Base-by-base conservation (phyloP, 2,329 filamentous ascomycete species). In the Colletotrichum siamense region DNA sequence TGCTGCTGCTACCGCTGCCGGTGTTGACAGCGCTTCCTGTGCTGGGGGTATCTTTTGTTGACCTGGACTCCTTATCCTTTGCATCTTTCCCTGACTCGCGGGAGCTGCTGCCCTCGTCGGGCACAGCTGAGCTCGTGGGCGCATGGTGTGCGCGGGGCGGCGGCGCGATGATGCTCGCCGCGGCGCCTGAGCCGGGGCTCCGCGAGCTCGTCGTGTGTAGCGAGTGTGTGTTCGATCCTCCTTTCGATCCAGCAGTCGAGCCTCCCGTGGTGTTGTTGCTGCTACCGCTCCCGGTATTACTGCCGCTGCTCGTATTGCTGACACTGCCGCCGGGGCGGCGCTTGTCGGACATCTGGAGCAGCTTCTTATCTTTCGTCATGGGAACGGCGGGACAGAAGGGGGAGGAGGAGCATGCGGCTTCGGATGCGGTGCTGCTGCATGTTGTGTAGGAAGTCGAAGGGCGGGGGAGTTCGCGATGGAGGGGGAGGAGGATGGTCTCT, bases 61-160 rank as follows among this genome's bases (percentile, higher is more conserved):
- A 39, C 59, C 79, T 81, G 10, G 55, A 39, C 6, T 82, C 81
- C 64, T 82, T 82, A 26, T 82, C 79, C 69, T 79, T 81, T 36
- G 79, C 80, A 22, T 80, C 81, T 24, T 73, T 77, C 26, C 64
- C 65, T 24, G 26, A 55, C n/a, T 64, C 62, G 62, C 62, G 62
- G 32, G 22, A 32, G 59, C 16, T 9, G 61, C 13, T 16, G n/a
- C 82, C 81, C 61, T 84, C 82, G 30, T 78, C 13, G 82, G 39
- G 73, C 22, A 61, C 81, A 10, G 85, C 83, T 52, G 84, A 82
- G 49, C 80, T 77, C 64, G 83, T 80, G 64, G 82, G 83, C 49
- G 85, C 83, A 70, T 86, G 85, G 36, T 77, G 77, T 12, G 84
- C 86, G 44, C 86, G 85, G 15, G 86, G 86, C 55, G 86, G 84